Conservation (phyloP, 805 yeast species). For the Monosporozyma solicola region DNA sequence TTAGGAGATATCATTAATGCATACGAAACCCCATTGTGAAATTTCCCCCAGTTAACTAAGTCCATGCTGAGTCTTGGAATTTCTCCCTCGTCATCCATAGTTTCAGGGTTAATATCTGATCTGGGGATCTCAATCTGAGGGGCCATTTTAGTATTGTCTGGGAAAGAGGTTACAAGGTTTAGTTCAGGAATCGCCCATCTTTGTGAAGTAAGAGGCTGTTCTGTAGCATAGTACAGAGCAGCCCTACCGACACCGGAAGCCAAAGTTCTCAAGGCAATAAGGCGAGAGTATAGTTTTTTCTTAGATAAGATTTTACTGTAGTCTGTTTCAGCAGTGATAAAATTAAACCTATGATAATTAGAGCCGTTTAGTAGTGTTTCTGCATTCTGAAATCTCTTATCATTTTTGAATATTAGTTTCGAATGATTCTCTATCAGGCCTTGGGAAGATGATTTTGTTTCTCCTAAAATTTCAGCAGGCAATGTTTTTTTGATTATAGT, state of each 20-base stretch:
- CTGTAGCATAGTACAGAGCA: constrained; percentile 24
- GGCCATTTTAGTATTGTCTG: constrained; percentile 53
- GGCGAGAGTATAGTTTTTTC: constrained; percentile 45
- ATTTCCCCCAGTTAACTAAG: constrained; percentile 68
- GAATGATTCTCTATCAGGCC: constrained; percentile 8
- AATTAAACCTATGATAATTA: constrained; percentile 16
- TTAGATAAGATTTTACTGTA: constrained; percentile 48
- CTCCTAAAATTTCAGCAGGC: constrained; percentile 10
- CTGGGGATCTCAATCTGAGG: constrained; percentile 32
- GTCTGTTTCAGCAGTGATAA: constrained; percentile 38
- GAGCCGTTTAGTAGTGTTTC: constrained; percentile 47
- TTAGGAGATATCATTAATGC: constrained; percentile 69
- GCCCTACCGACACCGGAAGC: constrained; percentile 34
- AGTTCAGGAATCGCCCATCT: constrained; percentile 70
- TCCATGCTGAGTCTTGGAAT: background rate
- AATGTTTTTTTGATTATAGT: constrained; percentile 42
- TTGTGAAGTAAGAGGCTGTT: constrained; percentile 77
- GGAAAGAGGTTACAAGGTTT: constrained; percentile 60
- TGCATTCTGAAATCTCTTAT: constrained; percentile 71
- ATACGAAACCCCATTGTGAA: constrained; percentile 85
- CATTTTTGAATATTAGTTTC: constrained; percentile 62
- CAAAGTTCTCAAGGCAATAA: constrained; percentile 62
- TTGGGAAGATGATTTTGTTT: background rate
- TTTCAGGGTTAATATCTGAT: constrained; percentile 17
- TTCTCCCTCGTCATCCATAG: constrained; percentile 36